Evolutionary conservation across 2,329 filamentous ascomycete genomes (phyloP), one percentile per base, ranked within the genome.

Genomic region (Aureobasidium sp.): DNA sequence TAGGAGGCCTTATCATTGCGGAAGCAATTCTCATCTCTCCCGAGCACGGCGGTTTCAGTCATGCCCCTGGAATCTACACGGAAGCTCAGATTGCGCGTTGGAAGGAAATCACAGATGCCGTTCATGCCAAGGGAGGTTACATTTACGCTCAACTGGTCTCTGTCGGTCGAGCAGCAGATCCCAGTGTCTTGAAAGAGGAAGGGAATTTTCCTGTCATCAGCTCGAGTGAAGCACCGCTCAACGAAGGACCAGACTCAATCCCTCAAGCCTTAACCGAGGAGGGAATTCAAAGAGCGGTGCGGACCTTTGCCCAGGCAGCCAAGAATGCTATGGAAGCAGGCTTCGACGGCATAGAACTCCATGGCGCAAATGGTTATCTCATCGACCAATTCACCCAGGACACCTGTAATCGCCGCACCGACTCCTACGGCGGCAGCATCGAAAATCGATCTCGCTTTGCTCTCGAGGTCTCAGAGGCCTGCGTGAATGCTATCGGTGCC

Each of bases 121-220:
- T 89, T 0, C 87, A 90, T 69, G 76, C 76, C 25, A 85, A 85
- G 66, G 82, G 81, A 4, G 80, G 78, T 13, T 83, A 77, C 68
- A 84, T 88, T 51, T 87, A 78, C 71, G 70, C 79, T 1, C 87
- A 89, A 68, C 75, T 89, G 0, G 87, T 83, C 77, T 80, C 79
- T 0, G 74, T 84, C 6, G 85, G 87, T 5, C 80, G 86, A 3
- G 78, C 79, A 2, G 81, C 81, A 0, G 71, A 76, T 61, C 69
- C 72, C 0, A 62, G 70, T 1, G 66, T 74, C 6, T 64, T 76
- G 14, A 66, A 71, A 21, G 67, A 68, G 16, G 71, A 76, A 27
- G 68, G 68, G 5, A 64, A 63, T 1, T 60, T 66, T 11, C 62
- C 63, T 30, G 54, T 72, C 9, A 61, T 72, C 5, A 72, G 63